Evolutionary conservation across 768 basidiomycete species (phyloP), one percentile per base, ranked within the genome.

Genomic region (Agrocybe chaxingu): DNA sequence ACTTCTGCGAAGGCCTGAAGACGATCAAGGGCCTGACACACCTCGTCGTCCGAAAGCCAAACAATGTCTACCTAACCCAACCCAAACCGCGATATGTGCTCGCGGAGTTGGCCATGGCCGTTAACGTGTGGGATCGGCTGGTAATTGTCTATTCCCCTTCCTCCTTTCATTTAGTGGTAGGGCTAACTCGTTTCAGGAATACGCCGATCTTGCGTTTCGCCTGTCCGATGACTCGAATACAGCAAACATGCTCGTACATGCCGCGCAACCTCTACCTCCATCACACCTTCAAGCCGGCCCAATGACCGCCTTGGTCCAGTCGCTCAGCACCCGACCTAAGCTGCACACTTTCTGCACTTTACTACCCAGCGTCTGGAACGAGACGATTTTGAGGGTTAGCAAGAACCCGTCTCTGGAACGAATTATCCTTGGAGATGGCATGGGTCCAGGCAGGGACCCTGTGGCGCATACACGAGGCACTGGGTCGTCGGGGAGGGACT

Each of bases 361-460:
- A 40, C 67, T 84, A 5, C 84, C 84, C 1, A 71, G 76, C 3
- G 67, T 83, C 0, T 85, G 84, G 84, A 82, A 79, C 63, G 68
- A 73, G 39, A 57, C 77, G 10, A 71, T 84, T 49, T 73, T 81
- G 50, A 56, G 72, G 38, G 68, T 84, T 35, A 70, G 78, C 36
- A 47, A 59, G 6, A 85, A 84, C 63, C 72, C 76, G 0, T 48
- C 65, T 1, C 69, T 85, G 44, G 69, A 78, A 55, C 70, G 74
- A 39, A 74, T 85, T 57, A 63, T 74, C 2, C 58, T 74, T 2
- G 57, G 61, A 3, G 67, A 69, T 32, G 57, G 55, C 42, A 54
- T 42, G 34, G 50, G 45, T 3, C 37, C 49, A 18, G 39, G 57
- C 50, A 52, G 51, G 41, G 58, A 58, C 50, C 42, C 49, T 31